phyloP scores from a whole-genome alignment of 129 eudicot species.

The Sambucus nigra region DNA sequence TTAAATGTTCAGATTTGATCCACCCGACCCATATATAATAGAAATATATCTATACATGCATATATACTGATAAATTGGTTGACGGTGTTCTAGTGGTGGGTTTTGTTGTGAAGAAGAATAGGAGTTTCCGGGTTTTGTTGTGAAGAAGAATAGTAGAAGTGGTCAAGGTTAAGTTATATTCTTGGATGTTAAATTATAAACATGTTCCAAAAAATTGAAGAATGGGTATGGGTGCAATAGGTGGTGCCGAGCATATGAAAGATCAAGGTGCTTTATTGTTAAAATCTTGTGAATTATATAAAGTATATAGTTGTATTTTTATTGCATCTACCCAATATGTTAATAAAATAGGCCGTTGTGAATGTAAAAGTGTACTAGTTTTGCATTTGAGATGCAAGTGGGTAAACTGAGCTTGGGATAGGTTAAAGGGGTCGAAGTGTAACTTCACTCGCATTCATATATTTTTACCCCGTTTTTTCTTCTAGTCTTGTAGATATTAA shows the following conservation, averaged over 20 bases:
- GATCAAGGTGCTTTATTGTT: background rate
- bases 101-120: no score
- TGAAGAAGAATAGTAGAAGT: no score
- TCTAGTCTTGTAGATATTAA: no score
- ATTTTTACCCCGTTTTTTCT: no score
- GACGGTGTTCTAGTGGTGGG: no score
- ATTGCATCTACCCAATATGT: background rate
- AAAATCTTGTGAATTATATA: background rate
- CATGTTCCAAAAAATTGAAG: background rate
- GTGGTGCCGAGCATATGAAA: background rate
- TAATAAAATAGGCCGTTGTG: background rate
- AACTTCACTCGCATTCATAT: no score
- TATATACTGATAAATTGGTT: no score
- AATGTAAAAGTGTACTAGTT: background rate
- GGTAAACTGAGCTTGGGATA: background rate
- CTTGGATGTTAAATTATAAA: background rate
- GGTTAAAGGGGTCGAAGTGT: background rate
- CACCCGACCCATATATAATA: no score
- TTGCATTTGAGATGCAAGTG: background rate
- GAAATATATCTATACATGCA: no score
- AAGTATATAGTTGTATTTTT: background rate
- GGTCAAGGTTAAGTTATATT: background rate
- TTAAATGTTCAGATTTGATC: no score
- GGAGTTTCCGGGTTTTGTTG: no score
- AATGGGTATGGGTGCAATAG: background rate